Percentiles rank a stretch among this genome's conserved stretches.
phyloP scores from a whole-genome alignment of 1,284 basidiomycete genomes.

The Microbotryum scabiosae region DNA sequence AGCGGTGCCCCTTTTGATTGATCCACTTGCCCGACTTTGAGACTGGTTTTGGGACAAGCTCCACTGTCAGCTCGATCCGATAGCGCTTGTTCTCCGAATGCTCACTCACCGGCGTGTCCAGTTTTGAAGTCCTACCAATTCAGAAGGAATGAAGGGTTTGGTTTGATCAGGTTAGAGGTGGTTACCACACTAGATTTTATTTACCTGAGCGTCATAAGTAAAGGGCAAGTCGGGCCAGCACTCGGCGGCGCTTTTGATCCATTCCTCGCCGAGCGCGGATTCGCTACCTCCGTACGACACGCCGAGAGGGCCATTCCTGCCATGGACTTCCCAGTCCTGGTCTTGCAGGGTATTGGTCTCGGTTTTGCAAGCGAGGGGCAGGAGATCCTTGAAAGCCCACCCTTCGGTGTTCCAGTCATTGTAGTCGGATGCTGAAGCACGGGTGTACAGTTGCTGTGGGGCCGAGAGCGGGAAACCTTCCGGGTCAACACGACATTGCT shows the following conservation, averaged over 20 bases:
- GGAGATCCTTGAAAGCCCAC: not conserved
- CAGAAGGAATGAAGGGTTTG: too few relatives aligned
- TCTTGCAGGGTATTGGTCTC: not conserved
- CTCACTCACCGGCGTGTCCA: not conserved
- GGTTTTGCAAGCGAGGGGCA: not conserved
- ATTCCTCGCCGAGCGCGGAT: slow-evolving; percentile 1
- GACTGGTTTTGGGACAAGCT: not conserved
- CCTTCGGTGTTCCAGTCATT: slow-evolving; percentile 3
- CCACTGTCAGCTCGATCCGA: not conserved
- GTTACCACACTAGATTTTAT: too few relatives aligned
- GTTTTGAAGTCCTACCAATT: slow-evolving; percentile 1
- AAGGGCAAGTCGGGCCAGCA: not conserved
- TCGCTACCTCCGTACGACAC: not conserved
- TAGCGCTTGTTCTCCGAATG: not conserved
- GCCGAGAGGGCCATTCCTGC: not conserved
- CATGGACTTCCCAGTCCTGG: not conserved
- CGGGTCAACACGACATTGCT: not conserved
- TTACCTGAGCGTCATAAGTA: not conserved
- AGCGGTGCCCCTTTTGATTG: slow-evolving; percentile 1
- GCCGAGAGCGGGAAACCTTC: too few relatives aligned
- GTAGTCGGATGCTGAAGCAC: slow-evolving; percentile 1
- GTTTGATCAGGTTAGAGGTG: too few relatives aligned
- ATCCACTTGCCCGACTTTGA: not conserved
- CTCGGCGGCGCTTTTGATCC: not conserved
- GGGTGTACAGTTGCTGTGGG: not conserved